These are phyloP conservation scores for Colletotrichum acutatum DNA, from an alignment of 2,329 filamentous ascomycete species.

Conservation along the genomic window DNA sequence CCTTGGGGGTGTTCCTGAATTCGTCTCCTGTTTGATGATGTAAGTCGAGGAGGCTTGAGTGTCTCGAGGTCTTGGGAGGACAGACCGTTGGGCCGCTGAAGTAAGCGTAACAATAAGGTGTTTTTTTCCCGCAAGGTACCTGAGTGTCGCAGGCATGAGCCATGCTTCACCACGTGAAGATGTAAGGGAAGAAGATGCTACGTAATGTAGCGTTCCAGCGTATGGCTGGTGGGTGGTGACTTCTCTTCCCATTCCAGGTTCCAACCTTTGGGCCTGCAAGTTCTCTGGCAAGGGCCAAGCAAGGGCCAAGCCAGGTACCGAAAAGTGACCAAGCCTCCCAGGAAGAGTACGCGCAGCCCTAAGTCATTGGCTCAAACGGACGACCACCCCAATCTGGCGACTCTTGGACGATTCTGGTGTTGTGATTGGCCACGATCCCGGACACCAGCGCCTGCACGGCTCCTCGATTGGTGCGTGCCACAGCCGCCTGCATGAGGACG, in stretches of 20 bases:
- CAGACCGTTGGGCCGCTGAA: conserved; percentile 12
- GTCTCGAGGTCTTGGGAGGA: not conserved
- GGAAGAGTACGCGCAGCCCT: conserved; percentile 19
- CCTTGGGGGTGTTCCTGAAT: not conserved
- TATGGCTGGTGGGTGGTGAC: not conserved
- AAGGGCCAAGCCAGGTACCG: conserved; percentile 22
- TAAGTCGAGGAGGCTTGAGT: conserved; percentile 11
- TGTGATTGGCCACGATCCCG: conserved; percentile 25
- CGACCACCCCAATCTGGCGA: conserved; percentile 32
- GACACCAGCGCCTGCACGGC: conserved; percentile 15
- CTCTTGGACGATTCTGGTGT: conserved; percentile 17
- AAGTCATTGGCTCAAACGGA: conserved; percentile 25
- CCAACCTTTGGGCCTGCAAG: too few species aligned
- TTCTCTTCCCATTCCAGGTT: too few species aligned
- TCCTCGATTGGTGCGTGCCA: conserved; percentile 21
- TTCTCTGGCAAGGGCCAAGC: not conserved
- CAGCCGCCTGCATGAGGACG: conserved; percentile 25
- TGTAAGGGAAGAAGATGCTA: not conserved
- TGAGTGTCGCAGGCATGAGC: conserved; percentile 9
- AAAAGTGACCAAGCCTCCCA: too few species aligned
- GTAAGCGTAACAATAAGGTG: not conserved
- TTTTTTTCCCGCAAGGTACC: not conserved
- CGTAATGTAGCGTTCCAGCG: not conserved
- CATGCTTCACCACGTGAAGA: conserved; percentile 7
- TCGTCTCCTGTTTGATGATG: conserved; percentile 14